Conservation (phyloP, 2,329 filamentous ascomycete species). For the Talaromyces sp. region DNA sequence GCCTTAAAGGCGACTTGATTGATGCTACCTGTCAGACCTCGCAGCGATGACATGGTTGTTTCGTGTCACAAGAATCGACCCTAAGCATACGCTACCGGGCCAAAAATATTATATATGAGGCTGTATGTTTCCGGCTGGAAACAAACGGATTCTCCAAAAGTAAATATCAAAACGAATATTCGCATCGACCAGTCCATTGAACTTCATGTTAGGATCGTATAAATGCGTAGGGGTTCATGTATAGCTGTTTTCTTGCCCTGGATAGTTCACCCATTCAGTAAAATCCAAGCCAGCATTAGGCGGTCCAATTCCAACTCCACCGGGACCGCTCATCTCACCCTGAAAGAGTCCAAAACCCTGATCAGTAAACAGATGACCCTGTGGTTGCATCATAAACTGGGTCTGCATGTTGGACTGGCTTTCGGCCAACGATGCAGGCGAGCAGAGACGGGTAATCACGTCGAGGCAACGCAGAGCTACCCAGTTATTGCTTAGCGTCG, state of each 20-base stretch:
- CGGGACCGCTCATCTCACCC: constrained; percentile 21
- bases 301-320: constrained; percentile 27
- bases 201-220: background rate
- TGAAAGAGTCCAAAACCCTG: constrained; percentile 40
- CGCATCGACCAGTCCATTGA: background rate
- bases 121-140: background rate
- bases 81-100: background rate
- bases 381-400: constrained; percentile 38
- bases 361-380: constrained; percentile 39
- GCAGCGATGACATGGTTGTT: background rate
- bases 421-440: constrained; percentile 28
- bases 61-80: background rate
- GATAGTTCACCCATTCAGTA: constrained; percentile 42
- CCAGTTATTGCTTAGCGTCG: constrained; percentile 39
- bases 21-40: background rate
- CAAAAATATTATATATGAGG: background rate
- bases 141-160: background rate
- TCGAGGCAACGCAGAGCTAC: constrained; percentile 42
- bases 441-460: constrained; percentile 40
- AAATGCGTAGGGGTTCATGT: constrained; percentile 7
- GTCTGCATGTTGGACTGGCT: constrained; percentile 20
- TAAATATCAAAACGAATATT: background rate
- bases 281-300: constrained; percentile 36
- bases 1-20: background rate
- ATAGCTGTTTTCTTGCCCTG: constrained; percentile 23